Evolutionary conservation across 2,329 filamentous ascomycete genomes (phyloP), one percentile per base, ranked within the genome.

Genomic region (Podosphaera fusca): DNA sequence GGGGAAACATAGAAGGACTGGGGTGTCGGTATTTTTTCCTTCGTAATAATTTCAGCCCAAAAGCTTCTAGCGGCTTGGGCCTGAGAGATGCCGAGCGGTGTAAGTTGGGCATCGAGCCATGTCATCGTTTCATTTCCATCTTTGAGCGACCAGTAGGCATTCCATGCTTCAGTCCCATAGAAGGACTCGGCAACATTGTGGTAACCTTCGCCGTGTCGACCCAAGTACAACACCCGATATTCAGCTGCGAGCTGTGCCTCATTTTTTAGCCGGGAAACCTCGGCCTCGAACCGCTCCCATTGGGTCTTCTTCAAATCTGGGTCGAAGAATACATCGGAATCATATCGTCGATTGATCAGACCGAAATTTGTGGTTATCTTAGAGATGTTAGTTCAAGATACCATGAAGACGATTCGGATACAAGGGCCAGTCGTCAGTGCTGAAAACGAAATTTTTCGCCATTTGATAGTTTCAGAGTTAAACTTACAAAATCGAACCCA

Each of bases 111-210:
- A 61, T 86, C 82, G 2, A 75, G 71, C 82, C 82, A 86, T 30
- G 70, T 71, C 1, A 72, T 69, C 3, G 79, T 83, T 46, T 69
- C 74, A 64, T 85, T 82, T 60, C 82, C 82, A 30, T 81, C 74
- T 9, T 75, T 72, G 60, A 78, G 72, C 4, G 77, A 75, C 80
- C 80, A 86, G 70, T 85, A 84, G 66, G 79, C 78, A 67, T 85
- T 81, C 82, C 82, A 86, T 2, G 78, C 79, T 2, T 78, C 74
- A 0, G 80, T 85, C 52, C 82, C 81, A 61, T 83, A 85, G 64
- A 73, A 81, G 21, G 72, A 71, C 69, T 85, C 80, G 12, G 81
- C 82, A 5, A 73, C 73, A 61, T 80, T 81, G 61, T 80, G 77
- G 62, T 71, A 78, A 10, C 83, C 83, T 67, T 87, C 76, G 30